Conservation (phyloP, 225 moss, liverwort and hornwort species). For the Polytrichum formosum region DNA sequence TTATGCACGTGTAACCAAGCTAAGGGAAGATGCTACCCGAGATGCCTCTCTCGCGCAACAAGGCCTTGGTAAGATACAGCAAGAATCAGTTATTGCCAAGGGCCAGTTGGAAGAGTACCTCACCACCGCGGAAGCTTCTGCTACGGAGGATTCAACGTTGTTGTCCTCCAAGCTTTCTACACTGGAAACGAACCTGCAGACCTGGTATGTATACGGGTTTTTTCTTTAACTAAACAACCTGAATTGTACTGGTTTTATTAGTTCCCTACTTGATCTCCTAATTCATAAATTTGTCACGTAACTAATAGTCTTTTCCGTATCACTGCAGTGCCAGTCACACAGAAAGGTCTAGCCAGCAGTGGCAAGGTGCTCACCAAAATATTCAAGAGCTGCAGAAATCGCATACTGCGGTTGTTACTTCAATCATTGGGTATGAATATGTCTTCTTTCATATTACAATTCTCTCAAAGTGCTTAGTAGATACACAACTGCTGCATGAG, state of each 20-base stretch:
- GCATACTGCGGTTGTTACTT: constrained; percentile 46
- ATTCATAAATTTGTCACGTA: no score
- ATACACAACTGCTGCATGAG: no score
- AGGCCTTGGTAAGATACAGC: constrained; percentile 53
- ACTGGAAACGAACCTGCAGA: constrained; percentile 68
- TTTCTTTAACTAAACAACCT: background rate
- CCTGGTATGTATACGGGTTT: constrained; percentile 30
- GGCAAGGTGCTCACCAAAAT: constrained; percentile 60
- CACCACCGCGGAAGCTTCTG: constrained; percentile 50
- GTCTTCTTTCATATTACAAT: no score
- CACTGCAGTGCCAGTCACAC: constrained; percentile 54
- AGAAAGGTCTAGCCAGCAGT: constrained; percentile 63
- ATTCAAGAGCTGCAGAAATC: constrained; percentile 52
- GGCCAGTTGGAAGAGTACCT: constrained; percentile 46
- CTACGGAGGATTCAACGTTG: constrained; percentile 41
- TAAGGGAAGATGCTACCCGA: constrained; percentile 50
- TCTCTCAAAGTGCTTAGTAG: no score
- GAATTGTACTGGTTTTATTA: no score
- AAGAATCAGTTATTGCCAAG: constrained; percentile 55
- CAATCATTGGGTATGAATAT: constrained; percentile 51
- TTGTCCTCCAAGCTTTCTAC: constrained; percentile 54
- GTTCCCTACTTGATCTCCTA: no score
- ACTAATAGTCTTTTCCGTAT: no score
- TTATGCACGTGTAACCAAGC: constrained; percentile 51
- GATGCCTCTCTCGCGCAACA: constrained; percentile 50